Evolutionary conservation across 2,329 filamentous ascomycete genomes (phyloP), one percentile per base, ranked within the genome.

Genomic region (Coniochaeta sp.): DNA sequence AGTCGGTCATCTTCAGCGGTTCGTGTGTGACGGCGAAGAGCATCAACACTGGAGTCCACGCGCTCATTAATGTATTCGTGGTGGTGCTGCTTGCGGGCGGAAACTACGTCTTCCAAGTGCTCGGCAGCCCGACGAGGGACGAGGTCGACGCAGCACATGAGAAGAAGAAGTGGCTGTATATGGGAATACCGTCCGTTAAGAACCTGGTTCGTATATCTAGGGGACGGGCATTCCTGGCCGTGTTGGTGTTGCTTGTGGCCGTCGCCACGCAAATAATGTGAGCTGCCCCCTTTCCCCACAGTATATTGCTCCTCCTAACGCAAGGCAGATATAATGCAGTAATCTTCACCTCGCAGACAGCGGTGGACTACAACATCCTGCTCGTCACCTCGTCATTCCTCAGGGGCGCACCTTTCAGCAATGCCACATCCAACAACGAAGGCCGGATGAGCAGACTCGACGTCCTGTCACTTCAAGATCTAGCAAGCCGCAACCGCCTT

Each of bases 101-200:
- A 10, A 79, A 78, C 63, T 81, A 80, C 58, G 67, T 70, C 33
- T 76, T 78, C 52, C 78, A 81, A 60, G 67, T 78, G n/a, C 70
- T 81, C 12, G 71, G 67, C 57, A 79, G 77, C 56, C 78, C 78
- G 6, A 79, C 76, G 7, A 69, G 77, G 35, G 61, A 61, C 10
- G 77, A 81, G 57, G 60, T 81, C 8, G 65, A 70, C 26, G 60
- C 56, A 10, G 77, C 77, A 5, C 78, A 81, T 56, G 64, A 63
- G 10, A 65, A 62, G 30, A 68, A 65, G 56, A 64, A 60, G 42
- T 80, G 76, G 77, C 61, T 81, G 49, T 76, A 81, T 54, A 74
- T 81, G 26, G 78, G 78, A 7, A 67, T 80, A 16, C 74, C 77
- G 6, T 79, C 77, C 10, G 49, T 79, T 24, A 70, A 76, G 48